Conservation (phyloP, 768 basidiomycete genomes). For the Boletus insuetus region DNA sequence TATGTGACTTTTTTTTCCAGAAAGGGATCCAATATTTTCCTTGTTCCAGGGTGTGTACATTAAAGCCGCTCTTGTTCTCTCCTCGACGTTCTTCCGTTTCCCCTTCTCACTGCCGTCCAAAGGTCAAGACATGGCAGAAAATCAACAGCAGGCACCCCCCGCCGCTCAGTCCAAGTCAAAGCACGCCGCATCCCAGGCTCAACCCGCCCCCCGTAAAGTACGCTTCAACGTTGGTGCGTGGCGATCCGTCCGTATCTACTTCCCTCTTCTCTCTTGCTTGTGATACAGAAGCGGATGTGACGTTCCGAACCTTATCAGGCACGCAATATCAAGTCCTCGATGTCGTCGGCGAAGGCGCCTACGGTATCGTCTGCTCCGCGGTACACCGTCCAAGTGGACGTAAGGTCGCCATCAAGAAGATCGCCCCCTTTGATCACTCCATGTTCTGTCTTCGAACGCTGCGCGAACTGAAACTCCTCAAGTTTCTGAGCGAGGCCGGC, state of each 20-base stretch:
- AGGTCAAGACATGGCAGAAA: conserved; percentile 29
- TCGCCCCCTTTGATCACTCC: conserved; percentile 92
- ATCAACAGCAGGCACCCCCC: conserved; percentile 13
- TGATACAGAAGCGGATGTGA: not conserved
- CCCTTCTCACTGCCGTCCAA: not conserved
- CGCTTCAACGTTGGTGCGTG: conserved; percentile 80
- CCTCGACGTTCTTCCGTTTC: conserved; percentile 1
- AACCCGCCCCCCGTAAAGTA: conserved; percentile 72
- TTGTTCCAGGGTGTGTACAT: conserved; percentile 19
- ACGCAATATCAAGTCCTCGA: conserved; percentile 83
- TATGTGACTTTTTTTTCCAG: not conserved
- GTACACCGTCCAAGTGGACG: conserved; percentile 82
- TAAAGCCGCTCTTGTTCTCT: conserved; percentile 15
- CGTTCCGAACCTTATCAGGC: conserved; percentile 37
- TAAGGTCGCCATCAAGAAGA: conserved; percentile 96
- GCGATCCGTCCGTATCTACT: not conserved
- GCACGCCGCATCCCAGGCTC: conserved; percentile 45
- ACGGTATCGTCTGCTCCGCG: conserved; percentile 94
- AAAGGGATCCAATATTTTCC: conserved; percentile 2
- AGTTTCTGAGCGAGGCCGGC: conserved; percentile 82
- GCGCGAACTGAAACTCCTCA: conserved; percentile 79
- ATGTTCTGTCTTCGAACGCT: conserved; percentile 94
- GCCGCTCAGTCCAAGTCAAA: conserved; percentile 37
- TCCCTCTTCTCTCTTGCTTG: not conserved
- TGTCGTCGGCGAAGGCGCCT: conserved; percentile 88